Conservation (phyloP, 139 green algal species). For the Micractinium conductrix region DNA sequence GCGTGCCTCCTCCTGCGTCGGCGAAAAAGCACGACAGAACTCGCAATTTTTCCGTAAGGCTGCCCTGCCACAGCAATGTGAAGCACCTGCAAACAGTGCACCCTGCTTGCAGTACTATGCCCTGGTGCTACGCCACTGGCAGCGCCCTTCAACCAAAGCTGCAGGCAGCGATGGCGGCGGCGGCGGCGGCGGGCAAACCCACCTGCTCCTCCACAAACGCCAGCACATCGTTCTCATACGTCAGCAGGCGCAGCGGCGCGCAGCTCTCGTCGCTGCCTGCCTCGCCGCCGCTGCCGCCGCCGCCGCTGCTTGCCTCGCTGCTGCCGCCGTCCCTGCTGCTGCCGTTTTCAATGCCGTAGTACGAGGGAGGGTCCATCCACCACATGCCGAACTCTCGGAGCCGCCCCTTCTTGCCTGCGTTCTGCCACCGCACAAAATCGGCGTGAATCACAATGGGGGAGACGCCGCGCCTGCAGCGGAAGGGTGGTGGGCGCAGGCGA, state of each 20-base stretch:
- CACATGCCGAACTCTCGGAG: conserved; percentile 27
- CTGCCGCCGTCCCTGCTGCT: too few species aligned
- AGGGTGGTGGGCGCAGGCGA: background rate
- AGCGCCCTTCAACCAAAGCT: too few species aligned
- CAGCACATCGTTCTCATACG: background rate
- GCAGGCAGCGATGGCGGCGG: too few species aligned
- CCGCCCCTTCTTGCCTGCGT: background rate
- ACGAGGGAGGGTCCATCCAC: background rate
- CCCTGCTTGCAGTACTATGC: too few species aligned
- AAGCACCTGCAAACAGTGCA: too few species aligned
- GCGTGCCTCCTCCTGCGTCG: background rate
- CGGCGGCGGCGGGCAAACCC: too few species aligned
- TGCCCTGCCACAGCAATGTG: too few species aligned
- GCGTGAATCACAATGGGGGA: conserved; percentile 3
- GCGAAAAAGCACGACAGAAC: too few species aligned
- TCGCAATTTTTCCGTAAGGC: too few species aligned
- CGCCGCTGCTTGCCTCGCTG: background rate
- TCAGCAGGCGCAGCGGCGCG: conserved; percentile 3
- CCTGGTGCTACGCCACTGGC: too few species aligned
- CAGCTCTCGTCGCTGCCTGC: too few species aligned
- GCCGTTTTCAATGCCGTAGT: background rate
- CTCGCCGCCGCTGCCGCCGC: too few species aligned
- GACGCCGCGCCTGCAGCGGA: conserved; percentile 8
- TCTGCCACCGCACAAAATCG: background rate
- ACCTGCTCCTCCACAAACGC: background rate